Conservation (phyloP, 306 rosid genomes). For the Inga laurina region DNA sequence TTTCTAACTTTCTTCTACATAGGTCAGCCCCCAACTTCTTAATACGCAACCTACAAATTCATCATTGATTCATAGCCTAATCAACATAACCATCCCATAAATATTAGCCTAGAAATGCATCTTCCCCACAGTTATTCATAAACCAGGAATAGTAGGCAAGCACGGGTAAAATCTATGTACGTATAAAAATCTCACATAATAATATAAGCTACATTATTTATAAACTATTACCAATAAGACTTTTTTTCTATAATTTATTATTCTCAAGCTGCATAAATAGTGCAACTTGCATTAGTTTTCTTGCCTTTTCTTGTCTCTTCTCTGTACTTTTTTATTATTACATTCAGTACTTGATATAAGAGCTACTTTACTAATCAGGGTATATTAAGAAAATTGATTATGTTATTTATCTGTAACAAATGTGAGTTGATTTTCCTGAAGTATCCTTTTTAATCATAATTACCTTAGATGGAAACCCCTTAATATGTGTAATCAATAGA, state of each 20-base stretch:
- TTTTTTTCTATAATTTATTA: not conserved
- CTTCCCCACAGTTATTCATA: not conserved
- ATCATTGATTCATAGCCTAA: not conserved
- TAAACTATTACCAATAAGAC: not conserved
- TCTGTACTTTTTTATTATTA: not conserved
- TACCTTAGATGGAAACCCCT: no score
- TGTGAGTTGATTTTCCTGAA: no score
- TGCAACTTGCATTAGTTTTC: not conserved
- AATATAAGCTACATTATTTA: not conserved
- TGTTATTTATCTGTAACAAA: no score
- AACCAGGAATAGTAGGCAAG: not conserved
- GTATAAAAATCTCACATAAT: not conserved
- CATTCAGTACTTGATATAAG: no score
- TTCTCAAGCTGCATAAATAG: not conserved
- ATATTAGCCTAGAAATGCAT: not conserved
- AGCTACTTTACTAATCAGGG: no score
- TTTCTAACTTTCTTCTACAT: slow-evolving; percentile 50
- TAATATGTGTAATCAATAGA: no score
- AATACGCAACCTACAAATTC: not conserved
- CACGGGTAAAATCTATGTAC: not conserved
- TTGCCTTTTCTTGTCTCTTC: not conserved
- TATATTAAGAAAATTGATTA: no score
- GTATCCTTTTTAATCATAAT: no score
- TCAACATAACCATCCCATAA: not conserved
- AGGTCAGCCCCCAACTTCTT: slow-evolving; percentile 42